Conservation (phyloP, 1,139 yeast genomes). For the Hyphopichia burtonii region DNA sequence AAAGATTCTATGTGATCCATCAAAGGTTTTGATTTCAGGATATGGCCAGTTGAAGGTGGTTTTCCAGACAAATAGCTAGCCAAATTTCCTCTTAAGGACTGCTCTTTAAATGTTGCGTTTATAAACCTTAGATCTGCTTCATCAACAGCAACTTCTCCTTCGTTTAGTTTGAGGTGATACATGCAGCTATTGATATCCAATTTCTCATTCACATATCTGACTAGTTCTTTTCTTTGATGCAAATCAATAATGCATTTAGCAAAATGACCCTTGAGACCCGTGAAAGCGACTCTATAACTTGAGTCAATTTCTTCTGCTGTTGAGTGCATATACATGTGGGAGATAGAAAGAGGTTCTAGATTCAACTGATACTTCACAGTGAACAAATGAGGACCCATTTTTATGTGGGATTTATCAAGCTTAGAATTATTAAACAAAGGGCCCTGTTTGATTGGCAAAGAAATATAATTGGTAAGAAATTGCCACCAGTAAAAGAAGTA, state of each 20-base stretch:
- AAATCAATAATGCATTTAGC: conserved; percentile 69
- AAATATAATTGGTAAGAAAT: conserved; percentile 64
- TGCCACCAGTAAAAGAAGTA: conserved; percentile 87
- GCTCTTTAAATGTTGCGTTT: conserved; percentile 64
- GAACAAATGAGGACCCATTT: conserved; percentile 74
- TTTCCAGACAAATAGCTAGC: conserved; percentile 40
- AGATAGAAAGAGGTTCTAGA: conserved; percentile 68
- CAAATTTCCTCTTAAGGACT: conserved; percentile 46
- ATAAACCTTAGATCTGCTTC: conserved; percentile 73
- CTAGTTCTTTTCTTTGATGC: conserved; percentile 77
- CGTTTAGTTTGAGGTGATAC: conserved; percentile 65
- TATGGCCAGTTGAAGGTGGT: conserved; percentile 7
- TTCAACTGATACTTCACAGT: conserved; percentile 80
- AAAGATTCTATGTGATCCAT: conserved; percentile 5
- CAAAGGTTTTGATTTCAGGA: neutral
- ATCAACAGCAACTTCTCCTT: conserved; percentile 72
- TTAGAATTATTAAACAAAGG: conserved; percentile 46
- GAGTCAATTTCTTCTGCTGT: conserved; percentile 45
- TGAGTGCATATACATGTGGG: conserved; percentile 68
- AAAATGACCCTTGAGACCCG: conserved; percentile 78
- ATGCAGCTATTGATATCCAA: conserved; percentile 56
- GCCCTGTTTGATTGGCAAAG: conserved; percentile 78
- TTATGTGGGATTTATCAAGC: conserved; percentile 39
- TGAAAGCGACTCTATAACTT: conserved; percentile 53
- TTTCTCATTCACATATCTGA: conserved; percentile 55